phyloP scores from a whole-genome alignment of 495 filamentous ascomycete genomes.

The Parmelia sp. region DNA sequence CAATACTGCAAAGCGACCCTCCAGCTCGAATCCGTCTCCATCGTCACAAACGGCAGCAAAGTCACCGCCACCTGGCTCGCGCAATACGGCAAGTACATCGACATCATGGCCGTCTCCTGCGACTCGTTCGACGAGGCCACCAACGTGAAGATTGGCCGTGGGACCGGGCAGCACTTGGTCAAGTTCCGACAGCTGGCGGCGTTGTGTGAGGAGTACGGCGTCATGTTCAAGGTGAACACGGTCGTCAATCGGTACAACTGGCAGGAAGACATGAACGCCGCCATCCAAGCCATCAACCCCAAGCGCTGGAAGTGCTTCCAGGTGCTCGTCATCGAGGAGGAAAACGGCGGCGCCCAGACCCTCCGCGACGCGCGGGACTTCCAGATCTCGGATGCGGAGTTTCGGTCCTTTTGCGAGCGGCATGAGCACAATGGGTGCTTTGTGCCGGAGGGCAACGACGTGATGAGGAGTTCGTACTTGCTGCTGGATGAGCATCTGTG shows the following conservation, averaged over 20 bases:
- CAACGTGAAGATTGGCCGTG: conserved; percentile 48
- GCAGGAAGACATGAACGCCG: conserved; percentile 49
- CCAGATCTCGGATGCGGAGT: conserved; percentile 46
- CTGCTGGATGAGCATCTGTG: conserved; percentile 52
- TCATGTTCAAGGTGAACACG: conserved; percentile 57
- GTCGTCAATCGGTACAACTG: conserved; percentile 47
- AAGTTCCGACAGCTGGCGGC: conserved; percentile 38
- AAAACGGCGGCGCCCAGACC: conserved; percentile 45
- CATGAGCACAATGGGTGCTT: conserved; percentile 40
- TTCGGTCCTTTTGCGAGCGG: conserved; percentile 40
- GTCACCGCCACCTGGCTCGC: conserved; percentile 41
- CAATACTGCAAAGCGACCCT: conserved; percentile 48
- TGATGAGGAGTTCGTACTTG: conserved; percentile 44
- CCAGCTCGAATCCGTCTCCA: conserved; percentile 45
- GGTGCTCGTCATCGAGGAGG: conserved; percentile 48
- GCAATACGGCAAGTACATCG: conserved; percentile 39
- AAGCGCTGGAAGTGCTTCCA: conserved; percentile 58
- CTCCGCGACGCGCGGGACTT: conserved; percentile 43
- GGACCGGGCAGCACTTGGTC: conserved; percentile 40
- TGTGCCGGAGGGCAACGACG: conserved; percentile 44
- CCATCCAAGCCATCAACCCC: conserved; percentile 38
- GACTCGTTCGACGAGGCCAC: conserved; percentile 52
- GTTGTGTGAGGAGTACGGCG: conserved; percentile 41
- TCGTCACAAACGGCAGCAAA: conserved; percentile 49
- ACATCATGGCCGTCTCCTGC: conserved; percentile 51